These are phyloP conservation scores for Xylaria telfairii DNA, from an alignment of 495 filamentous ascomycete species.

Conservation along the genomic window DNA sequence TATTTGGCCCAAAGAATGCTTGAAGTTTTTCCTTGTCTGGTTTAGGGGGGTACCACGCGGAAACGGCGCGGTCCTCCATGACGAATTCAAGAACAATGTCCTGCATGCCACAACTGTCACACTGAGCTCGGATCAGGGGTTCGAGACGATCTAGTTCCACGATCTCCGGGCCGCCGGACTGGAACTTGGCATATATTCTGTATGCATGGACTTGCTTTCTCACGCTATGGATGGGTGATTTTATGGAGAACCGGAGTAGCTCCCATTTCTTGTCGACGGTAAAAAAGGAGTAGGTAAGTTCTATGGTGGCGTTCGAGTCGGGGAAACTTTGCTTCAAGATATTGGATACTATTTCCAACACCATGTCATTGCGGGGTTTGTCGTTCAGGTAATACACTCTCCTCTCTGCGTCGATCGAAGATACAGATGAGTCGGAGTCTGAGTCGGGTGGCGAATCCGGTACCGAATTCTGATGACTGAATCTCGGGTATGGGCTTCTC, in stretches of 20 bases:
- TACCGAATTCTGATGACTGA: neutral
- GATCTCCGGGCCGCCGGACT: neutral
- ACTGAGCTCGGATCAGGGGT: neutral
- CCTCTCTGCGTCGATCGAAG: neutral
- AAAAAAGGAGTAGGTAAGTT: neutral
- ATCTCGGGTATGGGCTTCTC: neutral
- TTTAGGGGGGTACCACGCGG: neutral
- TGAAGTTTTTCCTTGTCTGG: neutral
- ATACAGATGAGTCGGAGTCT: neutral
- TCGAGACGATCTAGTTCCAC: neutral
- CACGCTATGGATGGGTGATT: no score
- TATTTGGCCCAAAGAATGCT: neutral
- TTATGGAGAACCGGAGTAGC: no score
- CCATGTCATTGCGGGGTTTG: neutral
- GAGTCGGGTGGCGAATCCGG: neutral
- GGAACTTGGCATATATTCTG: neutral
- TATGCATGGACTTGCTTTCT: neutral
- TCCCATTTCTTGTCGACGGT: neutral
- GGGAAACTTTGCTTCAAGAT: neutral
- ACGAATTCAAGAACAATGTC: neutral
- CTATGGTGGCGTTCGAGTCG: neutral
- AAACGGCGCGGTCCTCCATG: neutral
- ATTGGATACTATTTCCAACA: neutral
- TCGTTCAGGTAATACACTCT: neutral
- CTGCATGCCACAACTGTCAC: neutral